phyloP scores from a whole-genome alignment of 2,329 filamentous ascomycete species.

The Penicillium sp. region DNA sequence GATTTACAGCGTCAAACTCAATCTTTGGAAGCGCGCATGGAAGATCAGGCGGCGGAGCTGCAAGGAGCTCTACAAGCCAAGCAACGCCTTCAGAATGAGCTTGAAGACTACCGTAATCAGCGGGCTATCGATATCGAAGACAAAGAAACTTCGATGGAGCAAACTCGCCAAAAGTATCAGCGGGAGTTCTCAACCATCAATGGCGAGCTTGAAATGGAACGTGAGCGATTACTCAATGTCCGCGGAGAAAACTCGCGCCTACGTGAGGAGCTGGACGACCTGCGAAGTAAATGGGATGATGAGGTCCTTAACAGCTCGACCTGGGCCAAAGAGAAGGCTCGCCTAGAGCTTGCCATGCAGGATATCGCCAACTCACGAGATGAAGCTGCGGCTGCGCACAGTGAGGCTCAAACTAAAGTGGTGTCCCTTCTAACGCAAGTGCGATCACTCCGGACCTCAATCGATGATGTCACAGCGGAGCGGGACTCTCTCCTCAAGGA shows the following conservation, averaged over 20 bases:
- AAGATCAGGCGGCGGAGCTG: conserved; percentile 85
- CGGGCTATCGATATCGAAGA: conserved; percentile 95
- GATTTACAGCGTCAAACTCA: conserved; percentile 87
- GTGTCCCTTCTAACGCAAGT: conserved; percentile 87
- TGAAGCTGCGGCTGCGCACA: conserved; percentile 87
- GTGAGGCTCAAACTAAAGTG: conserved; percentile 89
- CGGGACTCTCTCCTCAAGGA: conserved; percentile 79
- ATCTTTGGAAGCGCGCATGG: conserved; percentile 80
- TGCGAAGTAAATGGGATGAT: conserved; percentile 95
- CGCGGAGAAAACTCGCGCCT: conserved; percentile 78
- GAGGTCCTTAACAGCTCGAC: conserved; percentile 96
- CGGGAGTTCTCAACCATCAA: conserved; percentile 82
- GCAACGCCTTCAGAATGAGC: conserved; percentile 90
- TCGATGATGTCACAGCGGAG: conserved; percentile 81
- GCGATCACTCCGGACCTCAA: conserved; percentile 69
- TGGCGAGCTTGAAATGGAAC: conserved; percentile 86
- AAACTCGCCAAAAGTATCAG: conserved; percentile 96
- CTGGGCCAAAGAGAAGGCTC: conserved; percentile 95
- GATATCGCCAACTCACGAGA: conserved; percentile 88
- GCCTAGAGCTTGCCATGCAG: conserved; percentile 80
- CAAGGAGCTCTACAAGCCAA: conserved; percentile 80
- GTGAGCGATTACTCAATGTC: conserved; percentile 80
- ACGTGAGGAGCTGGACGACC: conserved; percentile 91
- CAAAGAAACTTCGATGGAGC: conserved; percentile 91
- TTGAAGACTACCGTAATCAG: conserved; percentile 94